phyloP scores from a whole-genome alignment of 768 basidiomycete species.

The Serendipita sp. region DNA sequence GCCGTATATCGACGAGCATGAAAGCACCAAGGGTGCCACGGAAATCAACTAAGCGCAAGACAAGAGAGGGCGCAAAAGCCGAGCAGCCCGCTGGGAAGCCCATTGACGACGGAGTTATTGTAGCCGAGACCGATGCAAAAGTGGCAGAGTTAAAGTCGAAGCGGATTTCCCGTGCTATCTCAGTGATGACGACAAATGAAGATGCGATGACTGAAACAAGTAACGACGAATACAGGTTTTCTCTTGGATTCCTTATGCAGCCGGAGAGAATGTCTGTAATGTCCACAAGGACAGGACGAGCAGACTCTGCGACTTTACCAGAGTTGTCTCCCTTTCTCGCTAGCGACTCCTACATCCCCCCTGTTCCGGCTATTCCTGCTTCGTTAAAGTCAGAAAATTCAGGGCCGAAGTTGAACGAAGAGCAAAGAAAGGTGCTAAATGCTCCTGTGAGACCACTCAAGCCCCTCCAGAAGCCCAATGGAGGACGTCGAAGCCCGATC shows the following conservation, averaged over 20 bases:
- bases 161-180: not conserved
- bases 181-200: not conserved
- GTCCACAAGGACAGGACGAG: not conserved
- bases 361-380: not conserved
- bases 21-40: not conserved
- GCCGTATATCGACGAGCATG: not conserved
- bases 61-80: not conserved
- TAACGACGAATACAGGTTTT: constrained; percentile 1
- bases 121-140: not conserved
- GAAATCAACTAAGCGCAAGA: not conserved
- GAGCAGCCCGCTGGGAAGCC: not conserved
- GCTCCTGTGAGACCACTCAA: not conserved
- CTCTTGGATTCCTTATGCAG: not conserved
- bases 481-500: not conserved
- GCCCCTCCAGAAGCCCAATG: not conserved
- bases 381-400: not conserved
- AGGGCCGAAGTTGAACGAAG: not conserved
- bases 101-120: not conserved
- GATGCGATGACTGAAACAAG: not conserved
- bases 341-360: constrained; percentile 1
- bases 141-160: not conserved
- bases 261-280: not conserved
- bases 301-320: constrained; percentile 1
- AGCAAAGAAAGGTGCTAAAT: not conserved
- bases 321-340: constrained; percentile 1